These are phyloP conservation scores for Vanilla planifolia DNA, from an alignment of 106 monocot species.

Conservation along the genomic window DNA sequence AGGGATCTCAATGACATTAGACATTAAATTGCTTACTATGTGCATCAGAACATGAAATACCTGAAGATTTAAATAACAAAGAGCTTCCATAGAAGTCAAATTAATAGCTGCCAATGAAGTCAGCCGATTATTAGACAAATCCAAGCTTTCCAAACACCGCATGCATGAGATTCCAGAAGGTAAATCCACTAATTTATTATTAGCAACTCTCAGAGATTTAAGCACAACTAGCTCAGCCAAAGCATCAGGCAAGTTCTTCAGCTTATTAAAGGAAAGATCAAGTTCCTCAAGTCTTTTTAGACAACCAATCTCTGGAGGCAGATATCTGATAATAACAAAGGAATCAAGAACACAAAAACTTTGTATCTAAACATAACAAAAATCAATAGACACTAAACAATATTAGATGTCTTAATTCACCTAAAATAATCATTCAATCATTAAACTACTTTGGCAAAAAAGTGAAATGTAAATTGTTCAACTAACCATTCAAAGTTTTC, in stretches of 20 bases:
- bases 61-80: slow-evolving; percentile 82
- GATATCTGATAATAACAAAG: slow-evolving; percentile 45
- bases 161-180: slow-evolving; percentile 68
- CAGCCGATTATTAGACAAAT: slow-evolving; percentile 87
- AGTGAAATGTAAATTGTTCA: too few species aligned
- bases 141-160: slow-evolving; percentile 57
- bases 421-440: too few species aligned
- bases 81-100: slow-evolving; percentile 50
- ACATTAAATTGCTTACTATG: too few species aligned
- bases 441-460: too few species aligned
- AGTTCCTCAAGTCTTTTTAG: slow-evolving; percentile 84
- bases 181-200: slow-evolving; percentile 82
- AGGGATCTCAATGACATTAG: too few species aligned
- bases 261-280: slow-evolving; percentile 97
- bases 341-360: background rate
- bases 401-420: background rate
- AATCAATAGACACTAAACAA: too few species aligned
- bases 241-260: slow-evolving; percentile 81
- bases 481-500: background rate
- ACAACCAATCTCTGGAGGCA: slow-evolving; percentile 81
- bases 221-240: slow-evolving; percentile 61
- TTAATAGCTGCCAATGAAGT: slow-evolving; percentile 57
- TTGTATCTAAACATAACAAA: background rate
- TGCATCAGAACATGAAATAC: slow-evolving; percentile 33
- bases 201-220: slow-evolving; percentile 59